A percentile compares a stretch with the other conserved stretches of the same genome.
These are phyloP conservation scores for Aspergillus awamori DNA, from an alignment of 2,329 filamentous ascomycete species.

Conservation along the genomic window DNA sequence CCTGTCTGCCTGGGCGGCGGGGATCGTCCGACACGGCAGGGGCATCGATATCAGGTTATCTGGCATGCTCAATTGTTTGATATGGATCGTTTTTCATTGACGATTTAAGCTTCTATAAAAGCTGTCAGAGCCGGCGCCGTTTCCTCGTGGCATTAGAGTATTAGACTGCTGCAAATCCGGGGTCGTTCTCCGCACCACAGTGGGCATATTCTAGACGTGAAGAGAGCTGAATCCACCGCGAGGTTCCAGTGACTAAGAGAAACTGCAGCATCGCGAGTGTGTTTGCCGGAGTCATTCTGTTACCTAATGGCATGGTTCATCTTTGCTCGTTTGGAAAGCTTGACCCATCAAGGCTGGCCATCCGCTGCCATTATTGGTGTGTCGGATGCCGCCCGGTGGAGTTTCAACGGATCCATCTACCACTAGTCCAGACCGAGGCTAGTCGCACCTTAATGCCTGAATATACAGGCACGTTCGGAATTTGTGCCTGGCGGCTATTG, in stretches of 20 bases:
- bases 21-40: background rate
- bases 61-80: background rate
- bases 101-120: background rate
- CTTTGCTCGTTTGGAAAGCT: background rate
- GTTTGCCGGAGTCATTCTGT: background rate
- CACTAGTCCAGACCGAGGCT: background rate
- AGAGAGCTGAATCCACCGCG: background rate
- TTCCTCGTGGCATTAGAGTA: constrained; percentile 6
- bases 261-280: background rate
- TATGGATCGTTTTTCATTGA: background rate
- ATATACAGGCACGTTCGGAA: background rate
- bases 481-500: background rate
- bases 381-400: background rate
- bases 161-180: constrained; percentile 4
- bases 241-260: constrained; percentile 1
- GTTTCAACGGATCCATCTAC: background rate
- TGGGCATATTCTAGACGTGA: background rate
- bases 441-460: background rate
- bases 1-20: background rate
- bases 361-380: background rate
- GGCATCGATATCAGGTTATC: background rate
- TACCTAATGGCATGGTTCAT: constrained; percentile 6
- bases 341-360: background rate
- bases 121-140: background rate
- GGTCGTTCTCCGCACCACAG: constrained; percentile 3